Percentiles rank a stretch among this genome's conserved stretches.
These are phyloP conservation scores for Stachybotrys chlorohalonatus DNA, from an alignment of 2,329 filamentous ascomycete species.

Conservation along the genomic window DNA sequence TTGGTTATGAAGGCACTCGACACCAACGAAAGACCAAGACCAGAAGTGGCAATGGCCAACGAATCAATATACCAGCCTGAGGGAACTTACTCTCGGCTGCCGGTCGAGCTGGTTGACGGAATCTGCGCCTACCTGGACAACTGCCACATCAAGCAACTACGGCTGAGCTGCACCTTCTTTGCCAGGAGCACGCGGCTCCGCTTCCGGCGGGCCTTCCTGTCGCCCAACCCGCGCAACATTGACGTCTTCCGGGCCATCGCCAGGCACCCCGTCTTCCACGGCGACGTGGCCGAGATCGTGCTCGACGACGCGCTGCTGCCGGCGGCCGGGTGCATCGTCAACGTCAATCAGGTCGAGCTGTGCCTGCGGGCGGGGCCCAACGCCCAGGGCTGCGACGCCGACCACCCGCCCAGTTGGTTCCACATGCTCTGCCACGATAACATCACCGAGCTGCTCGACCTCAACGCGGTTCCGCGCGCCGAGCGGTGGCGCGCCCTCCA, in stretches of 20 bases:
- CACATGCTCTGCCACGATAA: not conserved
- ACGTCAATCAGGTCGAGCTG: not conserved
- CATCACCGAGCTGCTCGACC: not conserved
- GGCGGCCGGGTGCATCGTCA: not conserved
- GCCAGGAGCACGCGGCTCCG: not conserved
- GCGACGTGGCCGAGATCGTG: slow-evolving; percentile 6
- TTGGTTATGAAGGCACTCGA: too few species aligned
- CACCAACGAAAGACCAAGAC: too few species aligned
- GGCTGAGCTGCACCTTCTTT: not conserved
- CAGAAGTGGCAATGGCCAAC: too few species aligned
- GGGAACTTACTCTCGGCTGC: not conserved
- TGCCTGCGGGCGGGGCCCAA: not conserved
- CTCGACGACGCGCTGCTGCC: slow-evolving; percentile 10
- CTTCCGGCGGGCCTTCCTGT: slow-evolving; percentile 9
- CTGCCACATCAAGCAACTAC: slow-evolving; percentile 1
- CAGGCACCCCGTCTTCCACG: slow-evolving; percentile 4
- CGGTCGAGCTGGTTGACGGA: not conserved
- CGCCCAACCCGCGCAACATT: slow-evolving; percentile 7
- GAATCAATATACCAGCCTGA: too few species aligned
- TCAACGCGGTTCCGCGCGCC: not conserved
- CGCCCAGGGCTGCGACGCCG: not conserved
- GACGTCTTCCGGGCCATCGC: slow-evolving; percentile 8
- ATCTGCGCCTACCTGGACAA: not conserved
- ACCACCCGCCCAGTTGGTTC: not conserved
- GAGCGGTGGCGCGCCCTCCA: not conserved